Percentiles rank a stretch among this genome's conserved stretches.
Evolutionary conservation across 768 basidiomycete species (phyloP).

Genomic region (Ramaria sp.): DNA sequence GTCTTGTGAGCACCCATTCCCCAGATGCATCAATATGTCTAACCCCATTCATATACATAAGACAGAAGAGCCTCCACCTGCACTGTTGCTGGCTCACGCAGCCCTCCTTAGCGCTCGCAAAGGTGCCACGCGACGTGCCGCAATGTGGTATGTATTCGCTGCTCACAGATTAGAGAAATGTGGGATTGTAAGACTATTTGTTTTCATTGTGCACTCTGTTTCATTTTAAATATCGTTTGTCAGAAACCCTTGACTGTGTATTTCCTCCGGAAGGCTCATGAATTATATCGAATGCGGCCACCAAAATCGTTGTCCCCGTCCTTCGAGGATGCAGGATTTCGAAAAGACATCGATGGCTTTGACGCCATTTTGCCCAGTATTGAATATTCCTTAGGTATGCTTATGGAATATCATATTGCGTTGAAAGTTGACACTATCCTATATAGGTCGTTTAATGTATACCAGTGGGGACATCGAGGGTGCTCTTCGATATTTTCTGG

Average conservation of each 20-base stretch:
- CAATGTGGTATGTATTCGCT: slow-evolving; percentile 69
- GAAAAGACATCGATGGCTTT: slow-evolving; percentile 34
- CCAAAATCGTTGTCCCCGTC: slow-evolving; percentile 61
- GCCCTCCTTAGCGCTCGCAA: slow-evolving; percentile 58
- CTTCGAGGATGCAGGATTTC: slow-evolving; percentile 68
- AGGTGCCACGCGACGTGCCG: slow-evolving; percentile 43
- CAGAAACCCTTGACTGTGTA: slow-evolving; percentile 83
- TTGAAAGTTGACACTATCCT: neutral
- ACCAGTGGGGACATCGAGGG: slow-evolving; percentile 76
- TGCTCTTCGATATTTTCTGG: slow-evolving; percentile 71
- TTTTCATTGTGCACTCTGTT: neutral
- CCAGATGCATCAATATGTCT: slow-evolving; percentile 6
- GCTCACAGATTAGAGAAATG: slow-evolving; percentile 74
- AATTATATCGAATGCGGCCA: slow-evolving; percentile 41
- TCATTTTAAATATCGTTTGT: neutral
- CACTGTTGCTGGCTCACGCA: slow-evolving; percentile 72
- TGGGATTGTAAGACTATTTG: slow-evolving; percentile 55
- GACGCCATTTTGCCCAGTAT: slow-evolving; percentile 61
- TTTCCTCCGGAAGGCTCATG: slow-evolving; percentile 63
- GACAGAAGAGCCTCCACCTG: slow-evolving; percentile 77
- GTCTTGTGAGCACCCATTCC: slow-evolving; percentile 46
- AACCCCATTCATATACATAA: slow-evolving; percentile 27
- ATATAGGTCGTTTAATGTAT: slow-evolving; percentile 72
- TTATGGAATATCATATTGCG: neutral
- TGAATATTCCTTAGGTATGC: slow-evolving; percentile 67